Conservation (phyloP, 2,329 filamentous ascomycete genomes). For the Lachnellula cervina region DNA sequence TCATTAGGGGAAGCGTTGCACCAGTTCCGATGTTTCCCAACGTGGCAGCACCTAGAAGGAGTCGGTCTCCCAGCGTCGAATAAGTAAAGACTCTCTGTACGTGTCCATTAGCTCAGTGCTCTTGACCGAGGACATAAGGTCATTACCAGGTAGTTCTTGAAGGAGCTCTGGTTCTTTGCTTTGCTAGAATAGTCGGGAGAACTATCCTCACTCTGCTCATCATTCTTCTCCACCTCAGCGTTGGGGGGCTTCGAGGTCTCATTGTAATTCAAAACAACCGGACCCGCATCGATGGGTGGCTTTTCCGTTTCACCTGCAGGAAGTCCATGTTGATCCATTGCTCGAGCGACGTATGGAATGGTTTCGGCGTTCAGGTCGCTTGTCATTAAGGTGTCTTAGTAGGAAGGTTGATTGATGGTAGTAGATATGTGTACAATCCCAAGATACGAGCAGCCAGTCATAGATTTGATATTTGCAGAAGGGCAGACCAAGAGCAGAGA, state of each 20-base stretch:
- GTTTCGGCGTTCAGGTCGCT: background rate
- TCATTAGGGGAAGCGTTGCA: slow-evolving; percentile 53
- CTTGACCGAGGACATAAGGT: background rate
- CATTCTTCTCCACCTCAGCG: background rate
- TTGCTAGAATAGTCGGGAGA: slow-evolving; percentile 25
- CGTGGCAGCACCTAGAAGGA: slow-evolving; percentile 18
- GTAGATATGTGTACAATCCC: no score
- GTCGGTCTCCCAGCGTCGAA: slow-evolving; percentile 20
- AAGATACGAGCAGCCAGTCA: no score
- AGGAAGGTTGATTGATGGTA: no score
- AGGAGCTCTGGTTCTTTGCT: slow-evolving; percentile 19
- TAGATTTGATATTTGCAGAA: no score
- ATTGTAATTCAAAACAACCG: background rate
- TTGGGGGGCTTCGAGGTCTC: background rate
- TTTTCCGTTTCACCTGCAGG: background rate
- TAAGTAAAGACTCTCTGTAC: slow-evolving; percentile 27
- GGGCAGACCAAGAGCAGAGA: no score
- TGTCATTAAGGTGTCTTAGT: no score
- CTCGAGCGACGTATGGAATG: background rate
- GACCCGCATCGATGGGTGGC: background rate
- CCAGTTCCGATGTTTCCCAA: slow-evolving; percentile 24
- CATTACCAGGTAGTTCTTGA: slow-evolving; percentile 23
- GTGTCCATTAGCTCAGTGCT: background rate
- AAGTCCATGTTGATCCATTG: background rate
- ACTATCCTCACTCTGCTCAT: slow-evolving; percentile 1